Evolutionary conservation across 2,329 filamentous ascomycete genomes (phyloP).

Genomic region (Beauveria australis): DNA sequence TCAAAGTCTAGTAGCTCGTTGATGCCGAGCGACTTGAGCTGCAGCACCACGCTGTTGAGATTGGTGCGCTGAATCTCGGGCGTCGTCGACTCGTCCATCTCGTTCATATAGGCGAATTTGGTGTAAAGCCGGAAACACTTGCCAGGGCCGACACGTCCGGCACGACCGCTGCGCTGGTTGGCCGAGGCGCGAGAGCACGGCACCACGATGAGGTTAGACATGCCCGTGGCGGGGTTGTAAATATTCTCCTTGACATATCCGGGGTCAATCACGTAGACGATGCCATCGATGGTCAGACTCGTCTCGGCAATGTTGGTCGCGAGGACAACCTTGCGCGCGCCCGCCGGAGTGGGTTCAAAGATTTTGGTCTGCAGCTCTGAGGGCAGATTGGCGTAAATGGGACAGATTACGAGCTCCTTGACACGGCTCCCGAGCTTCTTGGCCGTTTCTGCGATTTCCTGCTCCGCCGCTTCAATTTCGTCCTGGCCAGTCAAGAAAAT

Average conservation of each 20-base stretch:
- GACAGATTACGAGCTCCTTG: slow-evolving; percentile 80
- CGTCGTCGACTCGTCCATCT: slow-evolving; percentile 84
- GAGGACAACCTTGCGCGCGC: slow-evolving; percentile 81
- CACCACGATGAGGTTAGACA: slow-evolving; percentile 85
- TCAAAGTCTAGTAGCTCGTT: slow-evolving; percentile 90
- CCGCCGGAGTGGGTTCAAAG: slow-evolving; percentile 83
- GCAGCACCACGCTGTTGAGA: slow-evolving; percentile 72
- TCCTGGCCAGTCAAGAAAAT: slow-evolving; percentile 95
- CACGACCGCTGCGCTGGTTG: slow-evolving; percentile 86
- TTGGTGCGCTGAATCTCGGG: slow-evolving; percentile 92
- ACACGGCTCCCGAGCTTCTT: slow-evolving; percentile 78
- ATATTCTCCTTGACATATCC: slow-evolving; percentile 94
- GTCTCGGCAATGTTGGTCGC: slow-evolving; percentile 98
- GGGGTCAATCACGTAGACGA: slow-evolving; percentile 91
- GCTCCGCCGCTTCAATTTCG: slow-evolving; percentile 84
- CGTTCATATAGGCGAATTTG: slow-evolving; percentile 88
- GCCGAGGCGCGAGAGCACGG: slow-evolving; percentile 88
- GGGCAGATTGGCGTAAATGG: slow-evolving; percentile 89
- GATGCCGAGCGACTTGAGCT: slow-evolving; percentile 84
- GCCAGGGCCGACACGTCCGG: slow-evolving; percentile 83
- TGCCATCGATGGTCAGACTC: slow-evolving; percentile 88
- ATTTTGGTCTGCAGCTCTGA: slow-evolving; percentile 88
- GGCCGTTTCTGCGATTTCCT: slow-evolving; percentile 76
- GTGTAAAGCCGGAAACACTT: slow-evolving; percentile 94
- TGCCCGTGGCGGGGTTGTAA: slow-evolving; percentile 84